Percentiles rank a stretch among this genome's conserved stretches.
These are phyloP conservation scores for Yamadazyma insecticola DNA, from an alignment of 805 yeast genomes.

Conservation along the genomic window DNA sequence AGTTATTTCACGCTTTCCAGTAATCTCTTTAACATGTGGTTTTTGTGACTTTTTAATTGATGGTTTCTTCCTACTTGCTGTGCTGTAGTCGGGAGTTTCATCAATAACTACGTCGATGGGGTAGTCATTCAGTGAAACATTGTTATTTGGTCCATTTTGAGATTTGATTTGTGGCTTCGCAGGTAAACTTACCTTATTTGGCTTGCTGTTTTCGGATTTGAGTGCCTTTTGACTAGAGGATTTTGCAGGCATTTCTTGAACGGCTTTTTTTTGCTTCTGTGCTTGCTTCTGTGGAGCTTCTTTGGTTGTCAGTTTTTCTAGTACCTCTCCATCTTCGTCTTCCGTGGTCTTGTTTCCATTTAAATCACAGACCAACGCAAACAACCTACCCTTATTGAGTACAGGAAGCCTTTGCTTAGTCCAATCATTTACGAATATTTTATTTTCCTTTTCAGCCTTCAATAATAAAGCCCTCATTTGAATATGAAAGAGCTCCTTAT, in stretches of 20 bases:
- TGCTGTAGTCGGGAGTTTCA: no score
- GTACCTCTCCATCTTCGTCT: neutral
- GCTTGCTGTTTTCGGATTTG: no score
- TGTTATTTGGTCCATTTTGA: no score
- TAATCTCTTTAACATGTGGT: conserved; percentile 1
- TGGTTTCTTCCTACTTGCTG: no score
- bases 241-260: no score
- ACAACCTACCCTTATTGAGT: conserved; percentile 15
- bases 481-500: conserved; percentile 37
- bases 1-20: conserved; percentile 1
- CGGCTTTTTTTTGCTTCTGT: no score
- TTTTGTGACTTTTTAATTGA: neutral
- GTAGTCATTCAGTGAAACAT: no score
- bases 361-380: conserved; percentile 1
- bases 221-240: no score
- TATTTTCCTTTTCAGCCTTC: conserved; percentile 39
- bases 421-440: conserved; percentile 54
- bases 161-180: no score
- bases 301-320: neutral
- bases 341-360: neutral
- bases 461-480: conserved; percentile 49
- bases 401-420: conserved; percentile 45
- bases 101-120: no score
- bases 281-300: neutral
- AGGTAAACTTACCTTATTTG: no score